phyloP scores from a whole-genome alignment of 179 eudicot genomes.

The Beta corolliflora region DNA sequence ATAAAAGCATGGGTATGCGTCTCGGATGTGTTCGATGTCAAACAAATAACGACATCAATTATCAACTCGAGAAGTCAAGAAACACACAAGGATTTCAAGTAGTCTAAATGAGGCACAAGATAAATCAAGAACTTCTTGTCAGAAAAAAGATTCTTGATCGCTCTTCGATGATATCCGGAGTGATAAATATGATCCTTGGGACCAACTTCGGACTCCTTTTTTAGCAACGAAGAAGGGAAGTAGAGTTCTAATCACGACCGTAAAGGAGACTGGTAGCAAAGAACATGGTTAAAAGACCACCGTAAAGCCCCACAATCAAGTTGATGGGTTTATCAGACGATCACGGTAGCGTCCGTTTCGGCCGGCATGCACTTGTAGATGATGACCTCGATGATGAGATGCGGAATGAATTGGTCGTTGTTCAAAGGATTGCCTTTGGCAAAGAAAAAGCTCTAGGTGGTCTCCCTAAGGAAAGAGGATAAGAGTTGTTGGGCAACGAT shows the following conservation, averaged over 20 bases:
- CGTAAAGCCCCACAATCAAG: background rate
- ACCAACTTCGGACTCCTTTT: slow-evolving; percentile 9
- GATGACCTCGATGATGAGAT: background rate
- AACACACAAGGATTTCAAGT: background rate
- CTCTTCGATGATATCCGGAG: slow-evolving; percentile 23
- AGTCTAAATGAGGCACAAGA: background rate
- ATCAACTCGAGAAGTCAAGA: background rate
- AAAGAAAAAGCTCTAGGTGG: slow-evolving; percentile 29
- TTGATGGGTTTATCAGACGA: background rate
- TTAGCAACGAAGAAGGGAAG: background rate
- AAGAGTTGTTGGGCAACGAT: slow-evolving; percentile 25
- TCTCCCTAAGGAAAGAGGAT: slow-evolving; percentile 18
- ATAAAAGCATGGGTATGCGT: slow-evolving; percentile 12
- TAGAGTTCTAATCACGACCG: background rate
- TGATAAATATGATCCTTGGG: slow-evolving; percentile 4
- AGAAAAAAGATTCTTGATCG: background rate
- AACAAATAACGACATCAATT: slow-evolving; percentile 9
- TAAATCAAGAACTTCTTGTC: background rate
- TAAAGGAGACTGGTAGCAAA: slow-evolving; percentile 1
- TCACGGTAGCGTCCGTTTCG: slow-evolving; percentile 3
- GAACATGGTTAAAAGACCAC: background rate
- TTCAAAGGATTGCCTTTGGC: slow-evolving; percentile 23
- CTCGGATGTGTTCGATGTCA: slow-evolving; percentile 14
- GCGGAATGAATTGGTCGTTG: background rate
- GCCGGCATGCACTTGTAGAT: slow-evolving; percentile 5